Base-by-base conservation (phyloP, 2,329 filamentous ascomycete genomes). In the Hymenoscyphus fructigenus region DNA sequence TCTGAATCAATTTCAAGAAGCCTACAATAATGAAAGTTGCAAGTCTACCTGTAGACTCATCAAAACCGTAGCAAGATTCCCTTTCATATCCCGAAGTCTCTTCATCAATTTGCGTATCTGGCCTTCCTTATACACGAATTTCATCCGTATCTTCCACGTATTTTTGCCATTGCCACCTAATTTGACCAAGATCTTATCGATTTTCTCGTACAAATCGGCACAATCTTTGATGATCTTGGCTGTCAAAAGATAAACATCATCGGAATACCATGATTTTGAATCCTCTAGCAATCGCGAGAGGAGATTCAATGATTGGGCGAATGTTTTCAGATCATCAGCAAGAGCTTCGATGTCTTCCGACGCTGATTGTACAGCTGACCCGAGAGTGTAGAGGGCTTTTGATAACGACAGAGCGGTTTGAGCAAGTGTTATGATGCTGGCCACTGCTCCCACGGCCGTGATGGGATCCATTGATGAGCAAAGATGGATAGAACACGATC, bases 171-270 rank as follows among this genome's bases (percentile, higher is more conserved):
- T 68, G 34, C 64, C 44, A 5, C 67, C 65, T 17, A 69, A 59
- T 53, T 68, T 71, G 14, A 55, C 61, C 10, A 71, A 50, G 17
- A 69, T 57, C 38, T 68, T 72, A 20, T 68, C 67, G 26, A 72
- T 69, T 60, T 72, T 70, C n/a, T 65, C 64, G 41, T 71, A 68
- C 12, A 70, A 36, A 15, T 65, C 65, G 6, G 66, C 65, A 62
- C 69, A 72, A 26, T 71, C 69, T 50, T 64, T 68, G 10, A 72
- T 71, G 36, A 70, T 68, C 32, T 70, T 71, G n/a, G 67, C 70
- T 1, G 70, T 69, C 66, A 69, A 66, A 12, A 70, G 60, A 56
- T 71, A 71, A 14, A 71, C 65, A 44, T 70, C 68, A 44, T 71
- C 68, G 63, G 34, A 70, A 64, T n/a, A 70, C 34, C 53, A 62